Base-by-base conservation (phyloP, 306 rosid species). In the Cyclanthera cordifolia region DNA sequence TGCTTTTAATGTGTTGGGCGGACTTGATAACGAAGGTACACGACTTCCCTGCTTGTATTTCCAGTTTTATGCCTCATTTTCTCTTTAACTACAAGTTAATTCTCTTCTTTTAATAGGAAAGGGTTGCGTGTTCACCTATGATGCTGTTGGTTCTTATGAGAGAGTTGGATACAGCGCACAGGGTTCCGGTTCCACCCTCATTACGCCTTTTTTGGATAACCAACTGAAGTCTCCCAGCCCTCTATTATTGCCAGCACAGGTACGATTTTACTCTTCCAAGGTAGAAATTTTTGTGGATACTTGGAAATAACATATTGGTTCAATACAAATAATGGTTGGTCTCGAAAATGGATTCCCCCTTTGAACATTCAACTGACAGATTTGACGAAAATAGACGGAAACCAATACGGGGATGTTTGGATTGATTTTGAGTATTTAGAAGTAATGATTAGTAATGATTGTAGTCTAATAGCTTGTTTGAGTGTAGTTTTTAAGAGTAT, bases 91-190 rank as follows among this genome's bases (percentile, higher is more conserved):
- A 16, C 2, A 47, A 49, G 14, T 30, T 28, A 27, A 34, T 63
- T 56, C 37, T 16, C 13, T 59, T 73, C 57, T 16, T 43, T 52
- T 25, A 67, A 75, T 72, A 90, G 99, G 99, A 32, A 93, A 90
- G 91, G 99, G 99, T 69, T 93, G 99, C 63, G 99, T 93, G 75
- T 93, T 85, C 85, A 93, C 99, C 52, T 93, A 93, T 64, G 99
- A 93, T 79, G 99, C 97, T 81, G 99, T 93, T 79, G 99, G 99
- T 72, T 93, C 99, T 74, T 93, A 93, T 20, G 99, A 93, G 89
- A 90, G 95, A 79, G 99, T 93, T 69, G 99, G 99, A 54, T 93
- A 90, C 74, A 88, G 97, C 34, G 76, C 98, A 75, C 97, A 93
- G 80, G 99, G 99, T 53, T 90, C 99, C 17, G 99, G 99, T 71